These are phyloP conservation scores for Cercospora brassicicola DNA, from an alignment of 2,329 filamentous ascomycete genomes.

Conservation along the genomic window DNA sequence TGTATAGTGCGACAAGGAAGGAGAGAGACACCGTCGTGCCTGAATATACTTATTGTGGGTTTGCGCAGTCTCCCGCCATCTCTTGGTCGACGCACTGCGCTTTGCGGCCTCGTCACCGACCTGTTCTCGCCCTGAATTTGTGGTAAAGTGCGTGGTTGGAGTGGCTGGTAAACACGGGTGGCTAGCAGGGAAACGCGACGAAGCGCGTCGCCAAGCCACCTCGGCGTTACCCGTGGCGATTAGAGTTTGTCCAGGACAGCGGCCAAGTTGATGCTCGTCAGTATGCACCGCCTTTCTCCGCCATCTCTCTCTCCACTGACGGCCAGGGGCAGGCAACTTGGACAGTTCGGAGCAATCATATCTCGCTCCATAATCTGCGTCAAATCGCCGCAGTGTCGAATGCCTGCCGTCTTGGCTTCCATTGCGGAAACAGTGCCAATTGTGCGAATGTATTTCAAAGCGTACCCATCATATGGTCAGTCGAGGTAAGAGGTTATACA, in stretches of 20 bases:
- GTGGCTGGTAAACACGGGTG: conserved; percentile 3
- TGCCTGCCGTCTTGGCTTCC: neutral
- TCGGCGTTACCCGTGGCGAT: neutral
- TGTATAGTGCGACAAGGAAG: conserved; percentile 2
- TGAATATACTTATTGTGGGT: conserved; percentile 15
- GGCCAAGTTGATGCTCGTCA: neutral
- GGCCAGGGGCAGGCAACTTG: no score
- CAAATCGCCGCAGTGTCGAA: neutral
- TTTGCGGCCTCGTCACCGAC: neutral
- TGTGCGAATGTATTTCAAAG: neutral
- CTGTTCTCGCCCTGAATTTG: neutral
- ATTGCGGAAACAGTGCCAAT: neutral
- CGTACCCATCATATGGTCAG: neutral
- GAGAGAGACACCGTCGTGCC: conserved; percentile 1
- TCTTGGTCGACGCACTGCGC: neutral
- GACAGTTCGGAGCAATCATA: no score
- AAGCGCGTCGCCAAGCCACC: neutral
- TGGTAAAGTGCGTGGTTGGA: neutral
- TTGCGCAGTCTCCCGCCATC: conserved; percentile 12
- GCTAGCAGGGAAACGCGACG: neutral
- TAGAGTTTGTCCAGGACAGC: neutral
- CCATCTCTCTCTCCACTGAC: neutral
- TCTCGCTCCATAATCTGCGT: no score
- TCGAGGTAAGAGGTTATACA: neutral
- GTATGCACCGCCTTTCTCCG: neutral